Percentiles rank a stretch among this genome's conserved stretches.
phyloP scores from a whole-genome alignment of 2,329 filamentous ascomycete genomes.

The Fusarium sp. region DNA sequence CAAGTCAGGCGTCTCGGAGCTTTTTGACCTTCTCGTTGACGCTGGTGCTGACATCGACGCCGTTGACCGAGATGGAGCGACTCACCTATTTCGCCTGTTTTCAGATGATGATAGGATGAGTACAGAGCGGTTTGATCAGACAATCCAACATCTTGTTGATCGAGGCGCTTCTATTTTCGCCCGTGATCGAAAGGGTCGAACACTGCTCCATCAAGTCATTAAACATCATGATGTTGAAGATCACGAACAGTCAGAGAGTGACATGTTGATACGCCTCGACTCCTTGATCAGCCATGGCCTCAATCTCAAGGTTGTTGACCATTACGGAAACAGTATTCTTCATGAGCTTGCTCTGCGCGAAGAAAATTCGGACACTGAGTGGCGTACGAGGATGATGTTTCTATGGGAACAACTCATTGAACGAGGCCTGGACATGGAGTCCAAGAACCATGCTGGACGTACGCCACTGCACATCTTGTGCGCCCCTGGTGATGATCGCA shows the following conservation, averaged over 20 bases:
- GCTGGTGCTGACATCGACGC: slow-evolving; percentile 39
- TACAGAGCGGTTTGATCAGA: neutral
- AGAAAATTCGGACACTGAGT: neutral
- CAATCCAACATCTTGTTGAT: slow-evolving; percentile 22
- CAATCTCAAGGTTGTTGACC: slow-evolving; percentile 28
- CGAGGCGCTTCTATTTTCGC: slow-evolving; percentile 19
- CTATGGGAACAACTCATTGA: slow-evolving; percentile 25
- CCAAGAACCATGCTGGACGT: slow-evolving; percentile 33
- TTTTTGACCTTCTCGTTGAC: slow-evolving; percentile 12
- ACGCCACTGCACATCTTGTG: slow-evolving; percentile 42
- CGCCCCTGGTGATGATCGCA: neutral
- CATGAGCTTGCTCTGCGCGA: slow-evolving; percentile 30
- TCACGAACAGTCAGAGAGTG: neutral
- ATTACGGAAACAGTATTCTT: slow-evolving; percentile 37
- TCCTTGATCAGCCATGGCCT: slow-evolving; percentile 16
- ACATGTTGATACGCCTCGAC: neutral
- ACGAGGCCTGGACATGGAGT: slow-evolving; percentile 25
- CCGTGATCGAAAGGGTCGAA: slow-evolving; percentile 31
- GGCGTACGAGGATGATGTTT: neutral
- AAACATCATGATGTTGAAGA: neutral
- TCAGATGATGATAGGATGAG: neutral
- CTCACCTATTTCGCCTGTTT: slow-evolving; percentile 24
- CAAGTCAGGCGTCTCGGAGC: neutral
- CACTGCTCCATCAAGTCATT: slow-evolving; percentile 32
- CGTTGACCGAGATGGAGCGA: slow-evolving; percentile 25